Percentiles rank a stretch among this genome's conserved stretches.
phyloP scores from a whole-genome alignment of 1,139 yeast genomes.

The Ogataea hybrid region DNA sequence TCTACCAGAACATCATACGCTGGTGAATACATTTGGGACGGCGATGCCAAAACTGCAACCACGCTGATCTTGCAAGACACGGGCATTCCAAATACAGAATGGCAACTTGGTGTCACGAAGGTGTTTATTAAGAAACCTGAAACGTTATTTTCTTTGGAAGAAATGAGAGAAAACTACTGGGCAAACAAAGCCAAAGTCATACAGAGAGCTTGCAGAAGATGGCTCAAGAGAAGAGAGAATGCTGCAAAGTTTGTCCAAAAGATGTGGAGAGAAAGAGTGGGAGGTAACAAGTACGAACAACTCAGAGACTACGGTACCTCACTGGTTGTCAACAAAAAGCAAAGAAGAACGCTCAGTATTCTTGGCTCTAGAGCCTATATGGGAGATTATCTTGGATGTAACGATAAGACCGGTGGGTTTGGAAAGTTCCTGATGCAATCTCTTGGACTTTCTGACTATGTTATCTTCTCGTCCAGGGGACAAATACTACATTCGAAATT shows the following conservation, averaged over 20 bases:
- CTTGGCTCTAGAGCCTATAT: conserved; percentile 86
- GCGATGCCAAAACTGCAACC: conserved; percentile 82
- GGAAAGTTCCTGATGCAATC: conserved; percentile 56
- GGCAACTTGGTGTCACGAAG: conserved; percentile 91
- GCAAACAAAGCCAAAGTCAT: conserved; percentile 97
- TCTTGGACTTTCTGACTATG: conserved; percentile 65
- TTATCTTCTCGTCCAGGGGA: conserved; percentile 79
- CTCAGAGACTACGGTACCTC: conserved; percentile 80
- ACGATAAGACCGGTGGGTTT: conserved; percentile 64
- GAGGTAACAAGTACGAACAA: conserved; percentile 74
- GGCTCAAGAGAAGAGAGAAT: conserved; percentile 75
- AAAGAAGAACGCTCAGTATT: conserved; percentile 85
- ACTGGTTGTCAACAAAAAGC: conserved; percentile 71
- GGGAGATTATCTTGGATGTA: conserved; percentile 93
- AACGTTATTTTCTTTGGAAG: conserved; percentile 91
- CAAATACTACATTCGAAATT: conserved; percentile 81
- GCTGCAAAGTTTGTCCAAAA: conserved; percentile 85
- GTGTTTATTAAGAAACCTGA: conserved; percentile 97
- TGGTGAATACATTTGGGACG: conserved; percentile 95
- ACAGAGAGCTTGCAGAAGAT: conserved; percentile 95
- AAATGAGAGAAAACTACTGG: conserved; percentile 97
- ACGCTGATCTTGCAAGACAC: conserved; percentile 76
- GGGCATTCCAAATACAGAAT: conserved; percentile 76
- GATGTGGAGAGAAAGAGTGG: conserved; percentile 77
- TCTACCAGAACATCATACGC: conserved; percentile 94